Evolutionary conservation across 2,329 filamentous ascomycete genomes (phyloP).

Genomic region (Fusarium proliferatum): DNA sequence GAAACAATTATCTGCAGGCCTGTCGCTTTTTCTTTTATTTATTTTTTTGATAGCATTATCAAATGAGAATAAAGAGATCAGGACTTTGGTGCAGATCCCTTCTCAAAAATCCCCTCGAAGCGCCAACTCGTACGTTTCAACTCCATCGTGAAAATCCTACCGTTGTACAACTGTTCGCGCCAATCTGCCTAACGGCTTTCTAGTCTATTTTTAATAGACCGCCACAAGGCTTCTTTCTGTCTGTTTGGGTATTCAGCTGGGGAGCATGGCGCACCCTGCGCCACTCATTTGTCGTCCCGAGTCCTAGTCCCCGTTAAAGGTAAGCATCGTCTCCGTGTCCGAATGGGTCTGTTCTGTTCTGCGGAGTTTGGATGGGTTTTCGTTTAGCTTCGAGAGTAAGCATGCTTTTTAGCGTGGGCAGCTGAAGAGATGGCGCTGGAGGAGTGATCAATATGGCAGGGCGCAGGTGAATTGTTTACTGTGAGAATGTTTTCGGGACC

Average conservation of each 20-base stretch:
- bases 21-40: neutral
- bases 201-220: conserved; percentile 23
- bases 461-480: neutral
- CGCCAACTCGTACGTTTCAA: conserved; percentile 17
- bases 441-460: neutral
- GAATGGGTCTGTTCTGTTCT: neutral
- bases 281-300: neutral
- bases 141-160: neutral
- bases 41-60: neutral
- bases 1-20: neutral
- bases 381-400: neutral
- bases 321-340: neutral
- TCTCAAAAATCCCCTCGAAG: neutral
- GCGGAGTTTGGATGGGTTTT: neutral
- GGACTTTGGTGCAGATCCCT: neutral
- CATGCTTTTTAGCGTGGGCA: neutral
- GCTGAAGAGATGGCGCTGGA: neutral
- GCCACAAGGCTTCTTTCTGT: neutral
- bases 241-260: neutral
- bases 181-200: conserved; percentile 5
- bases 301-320: neutral
- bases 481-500: neutral
- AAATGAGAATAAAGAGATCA: neutral
- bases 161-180: neutral
- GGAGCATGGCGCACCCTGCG: neutral